These are phyloP conservation scores for Poteriospumella lacustris DNA, from an alignment of 108 stramenopile genomes.

Conservation along the genomic window DNA sequence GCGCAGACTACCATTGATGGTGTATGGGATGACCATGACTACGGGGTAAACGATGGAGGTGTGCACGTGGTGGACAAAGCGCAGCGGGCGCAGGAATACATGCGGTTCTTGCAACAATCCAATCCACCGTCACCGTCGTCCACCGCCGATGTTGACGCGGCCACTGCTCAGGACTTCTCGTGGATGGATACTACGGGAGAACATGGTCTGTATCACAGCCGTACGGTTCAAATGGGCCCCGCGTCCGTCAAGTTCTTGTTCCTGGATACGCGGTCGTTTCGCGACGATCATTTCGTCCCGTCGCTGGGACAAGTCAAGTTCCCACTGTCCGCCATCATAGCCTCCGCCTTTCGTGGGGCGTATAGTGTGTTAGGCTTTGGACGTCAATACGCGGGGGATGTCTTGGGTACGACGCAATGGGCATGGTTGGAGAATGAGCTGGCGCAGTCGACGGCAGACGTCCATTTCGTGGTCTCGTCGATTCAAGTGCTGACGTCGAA, in stretches of 20 bases:
- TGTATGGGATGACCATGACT: slow-evolving; percentile 50
- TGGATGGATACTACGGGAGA: not conserved
- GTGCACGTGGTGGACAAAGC: not conserved
- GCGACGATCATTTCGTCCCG: slow-evolving; percentile 36
- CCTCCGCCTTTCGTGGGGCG: slow-evolving; percentile 31
- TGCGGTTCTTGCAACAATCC: slow-evolving; percentile 4
- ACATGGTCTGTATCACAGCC: slow-evolving; percentile 19
- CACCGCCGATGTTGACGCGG: not conserved
- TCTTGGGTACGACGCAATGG: slow-evolving; percentile 50
- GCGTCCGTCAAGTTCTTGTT: slow-evolving; percentile 29
- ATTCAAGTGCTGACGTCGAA: slow-evolving; percentile 50
- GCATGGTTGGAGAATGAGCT: slow-evolving; percentile 41
- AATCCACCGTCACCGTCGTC: not conserved
- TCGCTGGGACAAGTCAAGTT: slow-evolving; percentile 41
- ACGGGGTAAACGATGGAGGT: slow-evolving; percentile 36
- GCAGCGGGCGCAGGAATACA: slow-evolving; percentile 1
- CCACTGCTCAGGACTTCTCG: not conserved
- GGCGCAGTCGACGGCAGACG: slow-evolving; percentile 32
- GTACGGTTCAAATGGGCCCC: not conserved
- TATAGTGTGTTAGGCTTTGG: slow-evolving; percentile 32
- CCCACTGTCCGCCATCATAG: slow-evolving; percentile 36
- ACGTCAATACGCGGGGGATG: slow-evolving; percentile 36
- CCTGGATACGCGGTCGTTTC: slow-evolving; percentile 47
- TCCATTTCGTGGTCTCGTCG: slow-evolving; percentile 44
- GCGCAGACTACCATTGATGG: slow-evolving; percentile 36